phyloP scores from a whole-genome alignment of 768 basidiomycete genomes.

The Mycena albidolilacea region DNA sequence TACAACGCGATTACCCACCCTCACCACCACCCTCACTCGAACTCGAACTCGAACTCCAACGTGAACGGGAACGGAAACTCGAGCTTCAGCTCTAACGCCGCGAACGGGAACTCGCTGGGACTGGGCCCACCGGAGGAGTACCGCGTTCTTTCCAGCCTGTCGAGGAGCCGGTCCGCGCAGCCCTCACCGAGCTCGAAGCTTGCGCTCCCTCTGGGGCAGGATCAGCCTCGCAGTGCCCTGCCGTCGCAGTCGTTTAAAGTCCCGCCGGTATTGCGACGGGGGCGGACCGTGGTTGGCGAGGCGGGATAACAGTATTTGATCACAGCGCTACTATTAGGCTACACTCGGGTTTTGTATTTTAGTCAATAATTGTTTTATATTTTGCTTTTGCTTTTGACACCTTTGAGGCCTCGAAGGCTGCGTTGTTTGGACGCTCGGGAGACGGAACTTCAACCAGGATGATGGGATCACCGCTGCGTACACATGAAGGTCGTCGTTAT shows the following conservation, averaged over 20 bases:
- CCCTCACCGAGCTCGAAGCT: conserved; percentile 59
- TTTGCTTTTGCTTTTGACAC: conserved; percentile 12
- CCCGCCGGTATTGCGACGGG: conserved; percentile 49
- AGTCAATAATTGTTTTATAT: conserved; percentile 36
- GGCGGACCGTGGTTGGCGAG: conserved; percentile 37
- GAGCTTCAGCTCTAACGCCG: conserved; percentile 3
- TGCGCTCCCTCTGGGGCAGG: conserved; percentile 49
- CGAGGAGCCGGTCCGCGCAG: conserved; percentile 72
- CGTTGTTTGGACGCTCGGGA: too few species aligned
- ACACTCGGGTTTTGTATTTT: conserved; percentile 26
- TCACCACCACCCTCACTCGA: conserved; percentile 38
- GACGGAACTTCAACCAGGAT: neutral
- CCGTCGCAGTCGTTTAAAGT: conserved; percentile 65
- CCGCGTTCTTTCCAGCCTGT: conserved; percentile 67
- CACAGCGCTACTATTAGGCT: conserved; percentile 19
- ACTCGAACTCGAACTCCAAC: neutral
- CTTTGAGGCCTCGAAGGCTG: too few species aligned
- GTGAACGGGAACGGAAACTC: neutral
- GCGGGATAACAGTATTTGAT: conserved; percentile 34
- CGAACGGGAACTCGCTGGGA: neutral
- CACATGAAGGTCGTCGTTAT: conserved; percentile 54
- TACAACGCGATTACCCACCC: conserved; percentile 33
- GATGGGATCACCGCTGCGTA: neutral
- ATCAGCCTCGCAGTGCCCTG: conserved; percentile 69
- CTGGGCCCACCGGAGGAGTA: conserved; percentile 58